Evolutionary conservation across 129 eudicot genomes (phyloP), one percentile per base, ranked within the genome.

Genomic region (Lactuca sativa): DNA sequence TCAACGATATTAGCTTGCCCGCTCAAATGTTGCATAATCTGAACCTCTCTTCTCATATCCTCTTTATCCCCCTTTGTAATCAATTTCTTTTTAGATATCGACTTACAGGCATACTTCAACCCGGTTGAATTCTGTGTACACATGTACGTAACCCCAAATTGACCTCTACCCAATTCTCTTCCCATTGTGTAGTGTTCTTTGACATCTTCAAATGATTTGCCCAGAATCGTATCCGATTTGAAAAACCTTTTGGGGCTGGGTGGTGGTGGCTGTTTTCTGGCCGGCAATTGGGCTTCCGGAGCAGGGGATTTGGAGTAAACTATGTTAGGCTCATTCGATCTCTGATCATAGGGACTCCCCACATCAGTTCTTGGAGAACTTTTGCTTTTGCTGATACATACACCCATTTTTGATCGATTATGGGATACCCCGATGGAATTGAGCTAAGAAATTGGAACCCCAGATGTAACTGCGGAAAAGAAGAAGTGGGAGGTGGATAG

Each of bases 11-110:
- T 88, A 7, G 90, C 68, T 59, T 92, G 97, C 40, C 97, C 96
- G 79, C 97, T 92, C 69, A 92, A 77, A 79, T 92, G 97, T 77
- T 92, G 97, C 97, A 92, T 92, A 6, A 92, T 80, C 64, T 88
- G 96, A 69, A 92, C 75, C 81, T 92, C 97, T 11, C 97, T 86
- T 62, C 80, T 82, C 97, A 92, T 88, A 66, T 92, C 97, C 61
- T 92, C 96, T 69, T 86, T 92, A 71, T 92, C 97, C 15, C 84
- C 70, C 62, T 72, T 88, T 2, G 93, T 88, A 14, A 86, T 86
- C 64, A 92, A 82, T 78, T 92, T 92, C 89, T 77, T 88, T 59
- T 92, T 92, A 9, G 96, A 80, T 49, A 92, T 92, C 3, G 97
- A 92, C 41, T 92, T 92, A 73, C 97, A 92, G 44, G 97, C 97